phyloP scores from a whole-genome alignment of 306 rosid genomes.

The Argentina anserina region DNA sequence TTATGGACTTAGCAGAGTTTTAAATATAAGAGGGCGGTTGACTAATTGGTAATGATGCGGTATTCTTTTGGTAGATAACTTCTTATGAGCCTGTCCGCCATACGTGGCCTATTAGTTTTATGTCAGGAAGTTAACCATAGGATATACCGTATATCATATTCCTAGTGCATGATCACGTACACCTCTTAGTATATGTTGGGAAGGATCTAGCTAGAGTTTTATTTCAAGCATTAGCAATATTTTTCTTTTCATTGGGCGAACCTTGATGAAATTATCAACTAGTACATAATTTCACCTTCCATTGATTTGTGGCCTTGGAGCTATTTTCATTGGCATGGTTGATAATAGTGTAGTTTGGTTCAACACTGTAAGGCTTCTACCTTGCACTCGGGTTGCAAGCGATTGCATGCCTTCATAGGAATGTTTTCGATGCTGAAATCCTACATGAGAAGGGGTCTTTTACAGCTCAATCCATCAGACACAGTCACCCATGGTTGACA shows the following conservation, averaged over 20 bases:
- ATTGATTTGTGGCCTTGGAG: background rate
- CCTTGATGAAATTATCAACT: background rate
- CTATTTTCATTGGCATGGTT: background rate
- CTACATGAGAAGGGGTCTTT: background rate
- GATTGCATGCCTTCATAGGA: background rate
- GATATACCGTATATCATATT: background rate
- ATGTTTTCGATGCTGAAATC: background rate
- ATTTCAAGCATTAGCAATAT: background rate
- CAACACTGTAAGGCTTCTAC: background rate
- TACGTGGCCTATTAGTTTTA: background rate
- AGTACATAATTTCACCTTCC: background rate
- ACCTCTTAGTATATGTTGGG: background rate
- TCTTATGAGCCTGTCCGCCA: background rate
- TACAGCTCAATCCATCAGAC: background rate
- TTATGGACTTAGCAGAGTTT: background rate
- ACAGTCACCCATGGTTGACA: background rate
- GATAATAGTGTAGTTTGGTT: background rate
- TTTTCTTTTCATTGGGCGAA: background rate
- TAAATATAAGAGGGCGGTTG: background rate
- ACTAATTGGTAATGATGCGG: background rate
- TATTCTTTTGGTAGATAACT: background rate
- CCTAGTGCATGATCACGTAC: background rate
- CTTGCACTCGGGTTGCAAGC: background rate
- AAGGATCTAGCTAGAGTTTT: background rate
- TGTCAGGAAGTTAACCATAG: background rate